These are phyloP conservation scores for Setomelanomma holmii DNA, from an alignment of 2,329 filamentous ascomycete genomes.

Conservation along the genomic window DNA sequence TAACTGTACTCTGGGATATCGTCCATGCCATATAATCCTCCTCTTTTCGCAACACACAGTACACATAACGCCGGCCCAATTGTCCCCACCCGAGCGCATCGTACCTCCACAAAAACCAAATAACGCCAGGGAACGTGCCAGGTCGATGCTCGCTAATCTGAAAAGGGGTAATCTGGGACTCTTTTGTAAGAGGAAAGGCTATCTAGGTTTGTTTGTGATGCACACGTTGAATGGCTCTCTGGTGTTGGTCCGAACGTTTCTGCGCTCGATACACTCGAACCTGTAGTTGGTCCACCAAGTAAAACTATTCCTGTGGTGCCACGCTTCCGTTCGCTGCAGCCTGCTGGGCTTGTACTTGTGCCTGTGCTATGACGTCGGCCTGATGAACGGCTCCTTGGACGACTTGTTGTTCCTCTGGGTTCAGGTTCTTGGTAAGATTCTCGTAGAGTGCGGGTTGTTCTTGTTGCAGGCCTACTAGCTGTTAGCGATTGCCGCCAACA, in stretches of 20 bases:
- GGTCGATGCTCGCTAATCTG: constrained; percentile 42
- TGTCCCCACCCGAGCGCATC: constrained; percentile 13
- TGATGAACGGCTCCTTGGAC: constrained; percentile 80
- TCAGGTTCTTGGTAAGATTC: constrained; percentile 78
- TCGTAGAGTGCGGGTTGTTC: constrained; percentile 90
- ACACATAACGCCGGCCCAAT: constrained; percentile 24
- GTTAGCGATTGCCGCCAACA: constrained; percentile 20
- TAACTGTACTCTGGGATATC: constrained; percentile 27
- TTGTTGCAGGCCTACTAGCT: constrained; percentile 77
- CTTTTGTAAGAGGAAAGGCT: constrained; percentile 23
- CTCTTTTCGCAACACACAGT: constrained; percentile 7
- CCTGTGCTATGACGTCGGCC: constrained; percentile 63
- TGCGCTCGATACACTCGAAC: no score
- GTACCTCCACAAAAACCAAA: constrained; percentile 19
- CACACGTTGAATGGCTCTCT: no score
- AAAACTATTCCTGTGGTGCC: constrained; percentile 23
- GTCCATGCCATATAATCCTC: constrained; percentile 5
- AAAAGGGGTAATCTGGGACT: constrained; percentile 31
- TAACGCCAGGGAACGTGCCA: constrained; percentile 34
- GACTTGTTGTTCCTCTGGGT: constrained; percentile 79
- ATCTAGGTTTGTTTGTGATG: constrained; percentile 23
- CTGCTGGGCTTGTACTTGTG: constrained; percentile 30
- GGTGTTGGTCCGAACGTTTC: no score
- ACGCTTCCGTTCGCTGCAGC: constrained; percentile 27
- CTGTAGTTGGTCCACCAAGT: no score